Evolutionary conservation across 805 yeast species (phyloP), one percentile per base, ranked within the genome.

Genomic region (Metschnikowia borealis): DNA sequence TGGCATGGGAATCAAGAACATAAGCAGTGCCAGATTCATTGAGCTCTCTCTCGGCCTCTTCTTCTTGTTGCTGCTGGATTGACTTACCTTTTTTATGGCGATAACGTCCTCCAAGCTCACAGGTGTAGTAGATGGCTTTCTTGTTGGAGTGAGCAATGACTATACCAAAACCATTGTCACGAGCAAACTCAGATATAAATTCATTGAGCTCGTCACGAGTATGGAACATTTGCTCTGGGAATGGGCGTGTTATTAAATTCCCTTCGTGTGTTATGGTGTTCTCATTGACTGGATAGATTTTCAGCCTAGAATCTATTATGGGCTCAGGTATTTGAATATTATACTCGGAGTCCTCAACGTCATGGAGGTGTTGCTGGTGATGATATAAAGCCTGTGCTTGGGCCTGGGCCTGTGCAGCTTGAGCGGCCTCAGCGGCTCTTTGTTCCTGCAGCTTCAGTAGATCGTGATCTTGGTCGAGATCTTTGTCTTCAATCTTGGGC

Each of bases 111-210:
- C 84, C 84, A 41, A 79, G 65, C 61, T 79, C 83, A 61, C 84
- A 80, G 8, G 83, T 80, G 62, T 78, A 80, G 62, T 80, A 80
- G 52, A 80, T 80, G 34, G 83, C 83, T 61, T 80, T 80, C 53
- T 71, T 74, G 62, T 80, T 80, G 34, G 82, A 78, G 63, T 80
- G 83, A 26, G 83, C 81, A 61, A 80, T 79, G 18, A 80, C 83
- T 43, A 79, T 80, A 5, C 83, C 83, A 65, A 80, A 79, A 45
- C 81, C 82, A 58, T 80, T 78, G 57, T 77, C 81, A 43, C 80
- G 68, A 18, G 82, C 82, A 66, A 79, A 80, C 51, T 79, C 83
- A 47, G 73, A 73, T 46, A 80, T 79, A 55, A 78, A 80, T 48
- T 78, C 80, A 54, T 78, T 78, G 55, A 80, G 67, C 44, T 75